These are phyloP conservation scores for Arabidopsis lyrata DNA, from an alignment of 441 rosid genomes.

Conservation along the genomic window DNA sequence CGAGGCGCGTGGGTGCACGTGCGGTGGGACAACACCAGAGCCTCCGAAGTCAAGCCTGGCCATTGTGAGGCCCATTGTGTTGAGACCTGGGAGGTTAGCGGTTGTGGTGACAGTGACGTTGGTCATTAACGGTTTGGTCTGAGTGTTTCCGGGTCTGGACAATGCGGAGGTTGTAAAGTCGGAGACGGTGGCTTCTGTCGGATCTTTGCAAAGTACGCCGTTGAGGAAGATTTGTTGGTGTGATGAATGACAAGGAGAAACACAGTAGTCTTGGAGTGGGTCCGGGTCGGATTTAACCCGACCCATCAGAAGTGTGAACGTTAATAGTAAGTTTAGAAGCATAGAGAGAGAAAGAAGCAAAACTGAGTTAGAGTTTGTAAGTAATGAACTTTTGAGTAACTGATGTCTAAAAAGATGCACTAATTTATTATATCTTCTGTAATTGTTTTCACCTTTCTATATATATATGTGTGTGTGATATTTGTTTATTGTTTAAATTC, in stretches of 20 bases:
- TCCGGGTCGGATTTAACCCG: slow-evolving; percentile 62
- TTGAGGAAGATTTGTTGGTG: slow-evolving; percentile 46
- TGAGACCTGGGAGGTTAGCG: slow-evolving; percentile 62
- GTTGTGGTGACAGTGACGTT: slow-evolving; percentile 56
- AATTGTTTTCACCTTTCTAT: not conserved
- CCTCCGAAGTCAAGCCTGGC: slow-evolving; percentile 54
- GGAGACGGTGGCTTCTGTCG: slow-evolving; percentile 42
- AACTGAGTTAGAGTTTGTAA: not conserved
- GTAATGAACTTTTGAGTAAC: slow-evolving; percentile 3
- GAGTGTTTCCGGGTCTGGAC: slow-evolving; percentile 52
- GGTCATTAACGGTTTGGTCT: slow-evolving; percentile 53
- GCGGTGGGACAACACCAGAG: slow-evolving; percentile 57
- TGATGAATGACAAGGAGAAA: slow-evolving; percentile 51
- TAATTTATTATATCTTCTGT: not conserved
- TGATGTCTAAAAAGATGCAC: slow-evolving; percentile 19
- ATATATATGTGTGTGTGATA: not conserved
- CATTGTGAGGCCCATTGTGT: slow-evolving; percentile 70
- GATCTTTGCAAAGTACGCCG: slow-evolving; percentile 67
- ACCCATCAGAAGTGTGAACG: slow-evolving; percentile 47
- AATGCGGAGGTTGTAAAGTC: slow-evolving; percentile 69
- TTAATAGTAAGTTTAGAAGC: slow-evolving; percentile 18
- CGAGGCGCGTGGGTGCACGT: slow-evolving; percentile 77
- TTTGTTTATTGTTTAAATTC: not conserved
- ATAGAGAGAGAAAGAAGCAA: not conserved
- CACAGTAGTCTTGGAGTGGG: slow-evolving; percentile 79